Conservation (phyloP, 768 basidiomycete species). For the Mrakia frigida region DNA sequence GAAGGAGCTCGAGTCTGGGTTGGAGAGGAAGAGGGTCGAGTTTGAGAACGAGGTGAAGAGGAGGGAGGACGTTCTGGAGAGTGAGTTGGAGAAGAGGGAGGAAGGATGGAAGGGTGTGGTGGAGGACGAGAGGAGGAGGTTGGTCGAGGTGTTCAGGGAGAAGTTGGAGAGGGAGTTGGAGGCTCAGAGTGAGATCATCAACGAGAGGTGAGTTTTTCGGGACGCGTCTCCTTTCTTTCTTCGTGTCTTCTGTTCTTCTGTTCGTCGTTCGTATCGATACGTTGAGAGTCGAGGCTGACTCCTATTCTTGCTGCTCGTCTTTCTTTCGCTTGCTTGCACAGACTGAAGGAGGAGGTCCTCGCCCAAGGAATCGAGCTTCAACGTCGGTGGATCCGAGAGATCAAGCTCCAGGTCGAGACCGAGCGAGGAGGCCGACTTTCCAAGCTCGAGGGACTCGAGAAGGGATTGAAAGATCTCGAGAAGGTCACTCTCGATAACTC, state of each 20-base stretch:
- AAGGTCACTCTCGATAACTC: conserved; percentile 80
- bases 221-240: background rate
- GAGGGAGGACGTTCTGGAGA: conserved; percentile 65
- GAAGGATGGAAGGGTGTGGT: conserved; percentile 76
- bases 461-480: conserved; percentile 83
- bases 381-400: conserved; percentile 89
- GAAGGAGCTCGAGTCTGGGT: conserved; percentile 56
- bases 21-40: conserved; percentile 63
- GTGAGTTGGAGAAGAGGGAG: conserved; percentile 77
- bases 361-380: conserved; percentile 97
- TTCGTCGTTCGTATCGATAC: too few species aligned
- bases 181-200: conserved; percentile 85
- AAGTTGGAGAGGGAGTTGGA: conserved; percentile 79
- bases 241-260: conserved; percentile 36
- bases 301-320: background rate
- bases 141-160: conserved; percentile 73
- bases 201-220: conserved; percentile 74
- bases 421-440: conserved; percentile 93
- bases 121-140: conserved; percentile 65
- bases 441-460: conserved; percentile 87
- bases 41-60: conserved; percentile 57
- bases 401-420: conserved; percentile 91
- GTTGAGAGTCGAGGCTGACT: background rate
- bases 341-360: conserved; percentile 87
- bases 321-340: conserved; percentile 45